Evolutionary conservation across 495 filamentous ascomycete genomes (phyloP).

Genomic region (Trichocladium uniseriatum): DNA sequence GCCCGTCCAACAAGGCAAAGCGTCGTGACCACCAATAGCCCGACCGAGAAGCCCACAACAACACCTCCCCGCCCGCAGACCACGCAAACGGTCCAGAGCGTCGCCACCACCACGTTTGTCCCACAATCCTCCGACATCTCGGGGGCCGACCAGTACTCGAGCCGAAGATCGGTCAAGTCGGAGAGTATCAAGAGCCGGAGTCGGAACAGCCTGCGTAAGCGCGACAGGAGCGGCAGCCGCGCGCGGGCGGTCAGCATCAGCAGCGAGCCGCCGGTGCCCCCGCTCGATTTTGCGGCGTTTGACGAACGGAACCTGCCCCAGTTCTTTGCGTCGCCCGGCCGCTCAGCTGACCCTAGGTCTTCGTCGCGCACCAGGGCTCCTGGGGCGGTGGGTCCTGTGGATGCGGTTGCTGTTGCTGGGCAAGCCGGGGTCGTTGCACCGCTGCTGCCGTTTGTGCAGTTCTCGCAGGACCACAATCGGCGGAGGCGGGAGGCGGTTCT

Average conservation of each 20-base stretch:
- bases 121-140: slow-evolving; percentile 34
- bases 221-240: slow-evolving; percentile 34
- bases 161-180: slow-evolving; percentile 27
- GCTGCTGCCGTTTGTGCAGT: slow-evolving; percentile 40
- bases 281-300: slow-evolving; percentile 32
- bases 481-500: slow-evolving; percentile 54
- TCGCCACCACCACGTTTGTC: slow-evolving; percentile 27
- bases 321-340: slow-evolving; percentile 17
- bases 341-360: neutral
- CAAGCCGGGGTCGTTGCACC: neutral
- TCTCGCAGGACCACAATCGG: slow-evolving; percentile 41
- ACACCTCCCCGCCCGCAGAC: slow-evolving; percentile 24
- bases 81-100: slow-evolving; percentile 38
- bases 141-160: slow-evolving; percentile 25
- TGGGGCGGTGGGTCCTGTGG: neutral
- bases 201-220: slow-evolving; percentile 38
- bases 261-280: slow-evolving; percentile 19
- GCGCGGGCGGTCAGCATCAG: slow-evolving; percentile 27
- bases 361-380: slow-evolving; percentile 14
- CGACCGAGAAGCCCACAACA: slow-evolving; percentile 19
- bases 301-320: slow-evolving; percentile 26
- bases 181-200: slow-evolving; percentile 32
- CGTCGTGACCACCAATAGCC: slow-evolving; percentile 15
- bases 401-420: neutral
- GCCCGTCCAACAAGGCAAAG: slow-evolving; percentile 20